Evolutionary conservation across 345 rosid species (phyloP), one percentile per base, ranked within the genome.

Genomic region (Brassica napus): DNA sequence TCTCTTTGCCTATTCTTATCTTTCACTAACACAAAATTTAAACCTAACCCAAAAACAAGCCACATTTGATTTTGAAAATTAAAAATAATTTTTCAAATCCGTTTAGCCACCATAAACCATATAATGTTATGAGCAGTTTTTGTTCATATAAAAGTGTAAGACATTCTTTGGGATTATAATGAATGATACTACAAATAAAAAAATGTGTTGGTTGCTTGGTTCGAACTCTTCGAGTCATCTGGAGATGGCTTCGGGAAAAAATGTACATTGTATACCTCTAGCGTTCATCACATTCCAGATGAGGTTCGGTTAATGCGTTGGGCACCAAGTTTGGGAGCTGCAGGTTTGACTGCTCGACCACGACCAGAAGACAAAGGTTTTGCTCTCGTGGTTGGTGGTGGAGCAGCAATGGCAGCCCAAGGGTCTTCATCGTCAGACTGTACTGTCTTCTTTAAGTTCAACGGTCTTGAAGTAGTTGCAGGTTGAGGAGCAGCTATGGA

Each of bases 381-480:
- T 3, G 87, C 97, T 47, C 83, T 86, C 14, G 94, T 93, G 54
- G 94, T 86, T 11, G 99, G 99, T 58, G 87, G 81, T 23, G 99
- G 98, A 82, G 99, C 98, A 57, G 99, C 99, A 52, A 93, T 91
- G 54, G 98, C 87, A 37, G 97, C 92, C 98, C 98, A 95, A 2
- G 97, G 97, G 65, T 95, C 98, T 66, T 92, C 91, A 54, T 90
- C 93, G 26, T 89, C 89, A 54, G 82, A 69, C 26, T 85, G 34
- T 44, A 82, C 82, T 42, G 91, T 72, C 63, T 72, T 77, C 80
- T 87, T 95, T 47, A 82, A 82, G 78, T 84, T 92, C 86, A 91
- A 82, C 32, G 97, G 87, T 81, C 84, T 91, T 26, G 93, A 90
- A 31, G 85, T 21, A 6, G 90, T 85, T 79, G 83, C 89, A 24